phyloP scores from a whole-genome alignment of 2,329 filamentous ascomycete genomes.

The Celoporthe dispersa region DNA sequence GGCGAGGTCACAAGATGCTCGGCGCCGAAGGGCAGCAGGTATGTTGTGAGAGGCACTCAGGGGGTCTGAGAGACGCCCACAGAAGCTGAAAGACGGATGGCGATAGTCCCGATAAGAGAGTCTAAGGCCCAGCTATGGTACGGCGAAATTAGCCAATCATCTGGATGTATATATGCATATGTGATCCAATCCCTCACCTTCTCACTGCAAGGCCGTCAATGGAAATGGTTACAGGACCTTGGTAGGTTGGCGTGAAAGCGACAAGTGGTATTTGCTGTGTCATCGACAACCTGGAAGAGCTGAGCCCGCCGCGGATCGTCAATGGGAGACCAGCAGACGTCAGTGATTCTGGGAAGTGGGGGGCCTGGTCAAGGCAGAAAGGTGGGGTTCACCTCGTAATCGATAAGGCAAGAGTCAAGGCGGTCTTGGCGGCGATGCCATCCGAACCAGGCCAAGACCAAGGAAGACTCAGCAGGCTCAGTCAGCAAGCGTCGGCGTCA shows the following conservation, averaged over 20 bases:
- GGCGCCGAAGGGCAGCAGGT: not conserved
- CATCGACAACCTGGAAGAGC: constrained; percentile 33
- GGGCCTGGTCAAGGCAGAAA: constrained; percentile 11
- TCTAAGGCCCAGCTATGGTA: not conserved
- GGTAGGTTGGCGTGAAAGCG: not conserved
- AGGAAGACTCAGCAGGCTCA: not conserved
- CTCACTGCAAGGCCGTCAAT: not conserved
- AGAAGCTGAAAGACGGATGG: not conserved
- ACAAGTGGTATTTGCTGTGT: not conserved
- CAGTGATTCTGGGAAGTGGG: constrained; percentile 18
- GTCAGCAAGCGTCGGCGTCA: constrained; percentile 16
- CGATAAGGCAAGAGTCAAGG: constrained; percentile 15
- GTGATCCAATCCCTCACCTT: not conserved
- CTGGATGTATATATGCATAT: not conserved
- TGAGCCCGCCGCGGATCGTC: not conserved
- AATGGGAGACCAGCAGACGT: constrained; percentile 22
- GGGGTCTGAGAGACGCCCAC: not conserved
- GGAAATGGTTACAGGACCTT: not conserved
- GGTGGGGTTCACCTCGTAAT: constrained; percentile 10
- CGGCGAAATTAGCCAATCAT: not conserved
- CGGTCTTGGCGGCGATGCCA: not conserved
- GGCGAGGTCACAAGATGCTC: not conserved
- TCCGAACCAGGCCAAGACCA: constrained; percentile 9
- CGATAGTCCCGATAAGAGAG: not conserved
- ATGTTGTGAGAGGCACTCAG: not conserved